Evolutionary conservation across 108 stramenopile species (phyloP).

Genomic region (Cyclotella cryptica): DNA sequence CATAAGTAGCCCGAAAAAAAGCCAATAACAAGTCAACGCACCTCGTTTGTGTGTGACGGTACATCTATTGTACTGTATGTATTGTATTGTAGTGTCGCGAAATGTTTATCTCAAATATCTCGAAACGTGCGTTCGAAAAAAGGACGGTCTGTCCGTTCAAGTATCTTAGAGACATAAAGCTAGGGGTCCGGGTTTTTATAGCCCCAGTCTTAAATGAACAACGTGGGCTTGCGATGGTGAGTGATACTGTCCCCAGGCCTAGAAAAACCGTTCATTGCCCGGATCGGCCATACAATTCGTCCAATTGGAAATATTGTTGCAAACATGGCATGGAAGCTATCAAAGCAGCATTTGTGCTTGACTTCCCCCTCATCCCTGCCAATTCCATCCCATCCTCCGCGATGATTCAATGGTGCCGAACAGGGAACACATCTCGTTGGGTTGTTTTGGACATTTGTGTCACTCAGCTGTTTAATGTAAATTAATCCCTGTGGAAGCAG

Average conservation of each 20-base stretch:
- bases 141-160: too few species aligned
- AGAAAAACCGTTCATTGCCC: background rate
- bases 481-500: background rate
- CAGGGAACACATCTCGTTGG: constrained; percentile 17
- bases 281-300: background rate
- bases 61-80: too few species aligned
- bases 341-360: constrained; percentile 14
- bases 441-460: constrained; percentile 2
- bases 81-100: too few species aligned
- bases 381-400: constrained; percentile 15
- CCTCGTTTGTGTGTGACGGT: too few species aligned
- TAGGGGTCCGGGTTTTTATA: too few species aligned
- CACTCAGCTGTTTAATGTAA: background rate
- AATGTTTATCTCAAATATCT: too few species aligned
- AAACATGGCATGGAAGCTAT: constrained; percentile 17
- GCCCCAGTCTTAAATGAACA: too few species aligned
- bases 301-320: constrained; percentile 24
- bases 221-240: background rate
- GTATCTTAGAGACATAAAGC: too few species aligned
- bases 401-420: constrained; percentile 3
- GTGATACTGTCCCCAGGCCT: constrained; percentile 3
- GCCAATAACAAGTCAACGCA: too few species aligned
- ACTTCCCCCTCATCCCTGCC: background rate
- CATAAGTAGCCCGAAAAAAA: too few species aligned
- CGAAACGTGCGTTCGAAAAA: too few species aligned